These are phyloP conservation scores for Begonia peltatifolia DNA, from an alignment of 306 rosid genomes.

Conservation along the genomic window DNA sequence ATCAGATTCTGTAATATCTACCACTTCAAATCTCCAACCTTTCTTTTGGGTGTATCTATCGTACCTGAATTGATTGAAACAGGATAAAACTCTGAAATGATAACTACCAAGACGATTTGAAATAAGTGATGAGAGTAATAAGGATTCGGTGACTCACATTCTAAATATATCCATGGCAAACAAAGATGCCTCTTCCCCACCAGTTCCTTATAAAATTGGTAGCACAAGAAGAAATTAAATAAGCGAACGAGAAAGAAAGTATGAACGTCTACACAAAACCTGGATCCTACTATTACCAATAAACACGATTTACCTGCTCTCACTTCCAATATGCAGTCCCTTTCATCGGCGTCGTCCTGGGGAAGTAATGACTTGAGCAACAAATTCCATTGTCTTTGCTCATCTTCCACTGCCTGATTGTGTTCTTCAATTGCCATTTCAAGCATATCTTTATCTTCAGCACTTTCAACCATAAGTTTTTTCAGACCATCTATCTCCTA, in stretches of 20 bases:
- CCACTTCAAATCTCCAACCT: slow-evolving; percentile 78
- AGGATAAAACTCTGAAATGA: slow-evolving; percentile 9
- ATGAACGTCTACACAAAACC: not conserved
- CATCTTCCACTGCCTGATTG: slow-evolving; percentile 42
- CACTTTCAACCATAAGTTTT: slow-evolving; percentile 47
- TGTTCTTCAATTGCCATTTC: slow-evolving; percentile 64
- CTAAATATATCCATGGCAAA: slow-evolving; percentile 87
- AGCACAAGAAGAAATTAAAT: slow-evolving; percentile 7
- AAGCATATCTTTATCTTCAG: slow-evolving; percentile 76
- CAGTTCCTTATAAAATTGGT: slow-evolving; percentile 40
- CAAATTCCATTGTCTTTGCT: slow-evolving; percentile 40
- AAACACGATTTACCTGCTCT: slow-evolving; percentile 59
- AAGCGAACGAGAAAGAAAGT: not conserved
- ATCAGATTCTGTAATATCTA: slow-evolving; percentile 65
- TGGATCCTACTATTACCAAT: not conserved
- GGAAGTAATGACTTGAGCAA: slow-evolving; percentile 75
- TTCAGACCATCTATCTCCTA: slow-evolving; percentile 70
- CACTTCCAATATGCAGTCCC: slow-evolving; percentile 90
- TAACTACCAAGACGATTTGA: slow-evolving; percentile 9
- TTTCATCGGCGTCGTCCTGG: slow-evolving; percentile 88
- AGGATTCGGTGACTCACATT: slow-evolving; percentile 39
- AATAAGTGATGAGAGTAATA: slow-evolving; percentile 1
- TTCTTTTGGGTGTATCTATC: slow-evolving; percentile 65
- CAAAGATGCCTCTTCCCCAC: slow-evolving; percentile 91
- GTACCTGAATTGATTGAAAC: slow-evolving; percentile 35